These are phyloP conservation scores for Schizophyllum commune DNA, from an alignment of 1,284 basidiomycete genomes.

Conservation along the genomic window DNA sequence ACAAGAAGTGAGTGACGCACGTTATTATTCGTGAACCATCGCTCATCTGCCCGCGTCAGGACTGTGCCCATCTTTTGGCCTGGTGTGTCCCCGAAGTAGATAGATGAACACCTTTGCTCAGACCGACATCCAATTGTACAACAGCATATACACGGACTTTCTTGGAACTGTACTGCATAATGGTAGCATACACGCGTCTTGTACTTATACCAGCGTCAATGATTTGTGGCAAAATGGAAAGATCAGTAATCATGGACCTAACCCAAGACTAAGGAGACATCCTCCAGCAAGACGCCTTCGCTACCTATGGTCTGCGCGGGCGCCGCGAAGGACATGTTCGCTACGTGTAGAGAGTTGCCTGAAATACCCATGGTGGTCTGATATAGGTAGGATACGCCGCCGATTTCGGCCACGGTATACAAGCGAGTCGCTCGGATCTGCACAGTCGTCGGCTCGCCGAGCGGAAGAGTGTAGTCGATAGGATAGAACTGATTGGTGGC, in stretches of 20 bases:
- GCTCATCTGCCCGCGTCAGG: conserved; percentile 9
- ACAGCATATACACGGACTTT: no score
- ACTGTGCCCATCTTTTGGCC: conserved; percentile 18
- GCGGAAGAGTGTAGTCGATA: conserved; percentile 22
- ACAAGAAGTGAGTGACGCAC: conserved; percentile 45
- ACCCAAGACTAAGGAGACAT: background rate
- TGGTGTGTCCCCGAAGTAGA: conserved; percentile 3
- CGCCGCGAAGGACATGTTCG: conserved; percentile 41
- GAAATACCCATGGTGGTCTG: conserved; percentile 30
- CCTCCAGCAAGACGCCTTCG: background rate
- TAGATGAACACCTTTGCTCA: no score
- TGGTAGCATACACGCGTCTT: no score
- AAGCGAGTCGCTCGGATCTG: conserved; percentile 29
- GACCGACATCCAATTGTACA: no score
- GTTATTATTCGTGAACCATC: background rate
- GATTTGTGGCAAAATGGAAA: no score
- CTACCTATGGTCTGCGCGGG: conserved; percentile 26
- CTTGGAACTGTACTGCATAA: no score
- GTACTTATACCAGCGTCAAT: no score
- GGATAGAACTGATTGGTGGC: conserved; percentile 30
- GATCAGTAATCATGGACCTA: background rate
- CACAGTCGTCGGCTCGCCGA: conserved; percentile 23
- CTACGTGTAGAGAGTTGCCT: conserved; percentile 29
- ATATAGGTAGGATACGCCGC: conserved; percentile 25
- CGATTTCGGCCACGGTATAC: conserved; percentile 27